These are phyloP conservation scores for Venustampulla echinocandica DNA, from an alignment of 495 filamentous ascomycete species.

Conservation along the genomic window DNA sequence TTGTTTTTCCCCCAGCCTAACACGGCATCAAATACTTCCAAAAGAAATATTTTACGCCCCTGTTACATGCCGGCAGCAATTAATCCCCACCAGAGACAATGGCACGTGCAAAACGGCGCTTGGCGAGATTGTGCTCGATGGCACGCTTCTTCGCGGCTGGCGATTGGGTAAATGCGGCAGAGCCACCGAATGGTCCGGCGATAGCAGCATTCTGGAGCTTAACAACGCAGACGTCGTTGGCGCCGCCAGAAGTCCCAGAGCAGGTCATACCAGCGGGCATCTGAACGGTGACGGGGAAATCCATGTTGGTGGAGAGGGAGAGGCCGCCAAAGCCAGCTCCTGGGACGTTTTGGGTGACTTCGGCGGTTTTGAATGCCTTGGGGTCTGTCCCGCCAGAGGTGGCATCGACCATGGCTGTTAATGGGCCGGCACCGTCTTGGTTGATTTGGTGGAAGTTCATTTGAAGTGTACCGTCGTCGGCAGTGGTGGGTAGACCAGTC, in stretches of 20 bases:
- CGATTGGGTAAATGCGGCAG: slow-evolving; percentile 41
- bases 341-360: slow-evolving; percentile 50
- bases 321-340: slow-evolving; percentile 42
- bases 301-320: slow-evolving; percentile 38
- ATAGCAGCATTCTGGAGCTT: slow-evolving; percentile 46
- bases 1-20: too few relatives aligned
- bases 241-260: slow-evolving; percentile 42
- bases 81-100: slow-evolving; percentile 8
- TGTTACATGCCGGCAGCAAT: too few relatives aligned
- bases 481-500: slow-evolving; percentile 42
- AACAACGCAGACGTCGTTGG: slow-evolving; percentile 48
- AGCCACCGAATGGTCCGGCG: slow-evolving; percentile 55
- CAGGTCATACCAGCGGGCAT: slow-evolving; percentile 57
- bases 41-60: too few relatives aligned
- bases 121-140: slow-evolving; percentile 35
- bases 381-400: slow-evolving; percentile 47
- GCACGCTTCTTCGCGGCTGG: slow-evolving; percentile 38
- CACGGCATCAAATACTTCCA: too few relatives aligned
- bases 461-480: slow-evolving; percentile 44
- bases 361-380: slow-evolving; percentile 43
- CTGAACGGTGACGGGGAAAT: slow-evolving; percentile 48
- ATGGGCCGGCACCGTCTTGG: slow-evolving; percentile 43
- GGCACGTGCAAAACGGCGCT: slow-evolving; percentile 27
- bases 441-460: slow-evolving; percentile 49
- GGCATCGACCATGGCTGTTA: slow-evolving; percentile 39